phyloP scores from a whole-genome alignment of 2,329 filamentous ascomycete genomes.

The Ophiocordyceps camponoti-leonardi region DNA sequence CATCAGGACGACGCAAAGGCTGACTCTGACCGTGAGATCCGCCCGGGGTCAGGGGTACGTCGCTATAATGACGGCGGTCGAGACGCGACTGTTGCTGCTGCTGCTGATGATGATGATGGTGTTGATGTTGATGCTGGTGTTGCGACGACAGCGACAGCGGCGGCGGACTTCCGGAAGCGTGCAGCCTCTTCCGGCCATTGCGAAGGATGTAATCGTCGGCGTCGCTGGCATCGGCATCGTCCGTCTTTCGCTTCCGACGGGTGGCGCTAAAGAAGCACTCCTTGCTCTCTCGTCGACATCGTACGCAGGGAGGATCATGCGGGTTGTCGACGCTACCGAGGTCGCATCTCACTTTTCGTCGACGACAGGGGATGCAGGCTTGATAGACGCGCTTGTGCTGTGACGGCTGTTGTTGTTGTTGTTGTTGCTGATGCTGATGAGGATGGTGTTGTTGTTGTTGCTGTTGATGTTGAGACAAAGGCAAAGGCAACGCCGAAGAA shows the following conservation, averaged over 20 bases:
- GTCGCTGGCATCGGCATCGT: constrained; percentile 33
- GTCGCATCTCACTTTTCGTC: constrained; percentile 45
- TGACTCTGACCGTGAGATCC: constrained; percentile 48
- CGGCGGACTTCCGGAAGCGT: constrained; percentile 26
- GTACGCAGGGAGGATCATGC: constrained; percentile 80
- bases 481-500: too few relatives aligned
- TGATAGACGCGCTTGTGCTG: constrained; percentile 47
- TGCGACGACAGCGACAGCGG: constrained; percentile 1
- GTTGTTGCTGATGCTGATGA: too few relatives aligned
- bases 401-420: constrained; percentile 1
- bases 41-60: constrained; percentile 44
- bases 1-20: constrained; percentile 43
- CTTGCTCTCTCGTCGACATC: constrained; percentile 88
- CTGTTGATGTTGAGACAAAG: not conserved
- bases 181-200: constrained; percentile 54
- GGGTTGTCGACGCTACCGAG: constrained; percentile 76
- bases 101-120: too few relatives aligned
- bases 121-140: too few relatives aligned
- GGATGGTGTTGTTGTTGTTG: not conserved
- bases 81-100: constrained; percentile 1
- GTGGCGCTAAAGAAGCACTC: constrained; percentile 95
- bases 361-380: constrained; percentile 44
- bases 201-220: constrained; percentile 52
- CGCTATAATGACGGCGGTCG: constrained; percentile 29
- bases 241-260: constrained; percentile 73